Percentiles rank a stretch among this genome's conserved stretches.
Conservation (phyloP, 306 rosid species). For the Glycine tomentella region DNA sequence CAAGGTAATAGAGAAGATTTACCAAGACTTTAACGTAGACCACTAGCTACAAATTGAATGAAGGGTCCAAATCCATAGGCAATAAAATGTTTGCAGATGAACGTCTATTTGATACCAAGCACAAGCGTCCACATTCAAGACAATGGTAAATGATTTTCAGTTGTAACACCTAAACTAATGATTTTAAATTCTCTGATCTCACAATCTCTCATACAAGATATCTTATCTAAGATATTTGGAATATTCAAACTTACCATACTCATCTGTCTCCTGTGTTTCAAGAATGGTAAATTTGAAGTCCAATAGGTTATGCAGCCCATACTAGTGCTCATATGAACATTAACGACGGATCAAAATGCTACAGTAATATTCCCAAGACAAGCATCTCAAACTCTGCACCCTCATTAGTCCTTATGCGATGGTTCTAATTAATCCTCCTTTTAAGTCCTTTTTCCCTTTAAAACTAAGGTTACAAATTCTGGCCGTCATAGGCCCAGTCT, state of each 20-base stretch:
- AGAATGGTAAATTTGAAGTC: not conserved
- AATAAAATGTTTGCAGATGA: not conserved
- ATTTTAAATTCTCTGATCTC: not conserved
- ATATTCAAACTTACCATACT: not conserved
- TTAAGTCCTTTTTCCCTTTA: not conserved
- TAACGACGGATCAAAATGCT: too few species aligned
- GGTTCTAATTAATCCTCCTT: not conserved
- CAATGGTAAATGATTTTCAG: not conserved
- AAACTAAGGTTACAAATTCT: constrained; percentile 2
- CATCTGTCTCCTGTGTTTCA: not conserved
- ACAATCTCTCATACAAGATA: not conserved
- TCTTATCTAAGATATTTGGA: not conserved
- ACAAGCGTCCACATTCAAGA: not conserved
- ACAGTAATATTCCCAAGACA: too few species aligned
- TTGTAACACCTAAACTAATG: not conserved
- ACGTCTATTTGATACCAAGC: not conserved
- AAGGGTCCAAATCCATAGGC: not conserved
- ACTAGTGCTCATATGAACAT: too few species aligned
- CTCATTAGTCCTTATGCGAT: not conserved
- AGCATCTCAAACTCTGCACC: too few species aligned
- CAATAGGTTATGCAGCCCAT: not conserved
- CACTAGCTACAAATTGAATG: not conserved
- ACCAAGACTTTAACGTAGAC: too few species aligned
- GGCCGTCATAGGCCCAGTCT: not conserved
- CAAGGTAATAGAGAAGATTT: too few species aligned